Evolutionary conservation across 2,329 filamentous ascomycete species (phyloP), one percentile per base, ranked within the genome.

Genomic region (Fusarium ambrosium): DNA sequence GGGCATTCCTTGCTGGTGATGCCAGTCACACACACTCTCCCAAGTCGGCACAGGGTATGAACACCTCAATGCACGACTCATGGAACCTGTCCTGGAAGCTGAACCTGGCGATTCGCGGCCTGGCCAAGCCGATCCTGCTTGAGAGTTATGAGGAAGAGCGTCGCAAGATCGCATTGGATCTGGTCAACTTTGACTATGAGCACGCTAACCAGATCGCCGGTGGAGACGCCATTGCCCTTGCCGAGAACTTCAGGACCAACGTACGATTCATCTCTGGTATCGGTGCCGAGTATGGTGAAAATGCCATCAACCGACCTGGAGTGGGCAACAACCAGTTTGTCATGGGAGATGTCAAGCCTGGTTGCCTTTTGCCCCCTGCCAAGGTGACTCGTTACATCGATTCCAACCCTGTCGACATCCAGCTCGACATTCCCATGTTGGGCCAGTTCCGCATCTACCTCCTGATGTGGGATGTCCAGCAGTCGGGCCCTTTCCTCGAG

Each of bases 381-480:
- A 93, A 90, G 81, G 92, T 92, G 20, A 93, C 92, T 1, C 89
- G 93, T 32, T 95, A 92, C 79, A 89, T 95, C 62, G 93, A 95
- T 81, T 91, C 93, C 4, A 95, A 95, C 77, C 93, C 93, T 0
- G 90, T 95, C 48, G 92, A 95, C 76, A 85, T 95, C 32, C 92
- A 95, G 80, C 89, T 94, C 7, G 93, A 95, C 78, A 93, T 95
- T 53, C 93, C 93, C 2, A 89, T 94, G 82, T 85, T 95, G 7
- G 92, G 93, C 29, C 93, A 95, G 79, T 95, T 95, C 85, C 89
- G 92, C 59, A 89, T 95, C 55, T 95, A 93, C 81, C 87, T 95
- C 70, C 88, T 95, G 70, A 89, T 91, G 70, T 90, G 89, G 78
- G 87, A 94, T 77, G 85, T 94, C 3, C 85, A 87, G 64, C 81